These are phyloP conservation scores for Yamadazyma sp. DNA, from an alignment of 805 yeast genomes.

Conservation along the genomic window DNA sequence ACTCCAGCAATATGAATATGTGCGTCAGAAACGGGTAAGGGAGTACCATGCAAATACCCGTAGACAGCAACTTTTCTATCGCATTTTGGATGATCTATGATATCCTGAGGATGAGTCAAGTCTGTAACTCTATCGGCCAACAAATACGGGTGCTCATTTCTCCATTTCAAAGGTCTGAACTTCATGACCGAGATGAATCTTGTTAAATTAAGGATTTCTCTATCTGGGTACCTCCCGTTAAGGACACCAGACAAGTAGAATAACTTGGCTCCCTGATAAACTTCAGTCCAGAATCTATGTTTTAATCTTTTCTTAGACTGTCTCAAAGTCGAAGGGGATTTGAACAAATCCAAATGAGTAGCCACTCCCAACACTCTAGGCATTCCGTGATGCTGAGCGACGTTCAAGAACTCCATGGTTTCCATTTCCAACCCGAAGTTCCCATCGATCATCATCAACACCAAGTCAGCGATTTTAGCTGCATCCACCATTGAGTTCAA, in stretches of 20 bases:
- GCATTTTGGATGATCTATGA: conserved; percentile 75
- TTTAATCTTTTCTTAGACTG: conserved; percentile 89
- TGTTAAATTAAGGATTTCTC: conserved; percentile 88
- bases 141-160: conserved; percentile 96
- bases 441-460: conserved; percentile 87
- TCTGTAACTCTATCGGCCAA: conserved; percentile 91
- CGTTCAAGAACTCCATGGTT: conserved; percentile 95
- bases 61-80: conserved; percentile 90
- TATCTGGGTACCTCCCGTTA: conserved; percentile 96
- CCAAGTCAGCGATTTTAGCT: conserved; percentile 93
- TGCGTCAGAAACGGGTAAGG: conserved; percentile 65
- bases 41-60: conserved; percentile 94
- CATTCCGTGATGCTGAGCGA: conserved; percentile 98
- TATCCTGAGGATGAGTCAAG: conserved; percentile 83
- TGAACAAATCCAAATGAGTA: conserved; percentile 93
- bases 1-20: conserved; percentile 93
- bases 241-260: conserved; percentile 93
- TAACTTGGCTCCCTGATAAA: conserved; percentile 94
- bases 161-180: conserved; percentile 98
- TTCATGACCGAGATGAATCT: conserved; percentile 96
- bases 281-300: conserved; percentile 98
- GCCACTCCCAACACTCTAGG: conserved; percentile 95
- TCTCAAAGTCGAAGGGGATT: conserved; percentile 82
- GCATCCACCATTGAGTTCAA: conserved; percentile 94
- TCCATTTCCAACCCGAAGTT: conserved; percentile 99